These are phyloP conservation scores for Fusarium brachygibbosum DNA, from an alignment of 2,329 filamentous ascomycete species.

Conservation along the genomic window DNA sequence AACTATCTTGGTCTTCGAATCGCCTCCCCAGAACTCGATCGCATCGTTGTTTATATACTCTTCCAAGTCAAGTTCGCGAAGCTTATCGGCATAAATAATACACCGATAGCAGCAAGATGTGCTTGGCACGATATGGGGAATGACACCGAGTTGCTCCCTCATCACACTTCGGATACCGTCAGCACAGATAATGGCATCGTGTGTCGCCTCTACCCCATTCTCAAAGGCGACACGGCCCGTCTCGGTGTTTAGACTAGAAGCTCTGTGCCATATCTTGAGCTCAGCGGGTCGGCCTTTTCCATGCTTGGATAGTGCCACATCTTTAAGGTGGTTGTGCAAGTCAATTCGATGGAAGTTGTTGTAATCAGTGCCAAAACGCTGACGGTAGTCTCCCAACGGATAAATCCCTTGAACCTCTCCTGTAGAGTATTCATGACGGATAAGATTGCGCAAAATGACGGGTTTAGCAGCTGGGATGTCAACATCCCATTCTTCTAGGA, in stretches of 20 bases:
- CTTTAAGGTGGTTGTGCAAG: conserved; percentile 20
- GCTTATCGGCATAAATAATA: conserved; percentile 21
- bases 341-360: conserved; percentile 29
- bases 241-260: conserved; percentile 5
- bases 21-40: conserved; percentile 75
- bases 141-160: conserved; percentile 14
- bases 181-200: conserved; percentile 21
- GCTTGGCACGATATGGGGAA: not conserved
- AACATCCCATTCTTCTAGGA: conserved; percentile 72
- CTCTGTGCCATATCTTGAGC: conserved; percentile 17
- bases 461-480: conserved; percentile 25
- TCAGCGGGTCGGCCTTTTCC: conserved; percentile 7
- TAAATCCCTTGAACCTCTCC: conserved; percentile 16
- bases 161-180: conserved; percentile 23
- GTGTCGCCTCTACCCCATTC: conserved; percentile 9
- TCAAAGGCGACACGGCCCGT: conserved; percentile 7
- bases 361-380: conserved; percentile 22
- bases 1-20: conserved; percentile 70
- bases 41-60: conserved; percentile 54
- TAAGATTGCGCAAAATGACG: conserved; percentile 15
- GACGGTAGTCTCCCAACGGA: conserved; percentile 21
- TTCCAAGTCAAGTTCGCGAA: conserved; percentile 6
- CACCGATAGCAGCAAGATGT: conserved; percentile 27
- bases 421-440: conserved; percentile 23
- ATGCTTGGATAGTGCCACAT: not conserved